Percentiles rank a stretch among this genome's conserved stretches.
phyloP scores from a whole-genome alignment of 176 grass and related monocot genomes.

The Cenchrus americanus region DNA sequence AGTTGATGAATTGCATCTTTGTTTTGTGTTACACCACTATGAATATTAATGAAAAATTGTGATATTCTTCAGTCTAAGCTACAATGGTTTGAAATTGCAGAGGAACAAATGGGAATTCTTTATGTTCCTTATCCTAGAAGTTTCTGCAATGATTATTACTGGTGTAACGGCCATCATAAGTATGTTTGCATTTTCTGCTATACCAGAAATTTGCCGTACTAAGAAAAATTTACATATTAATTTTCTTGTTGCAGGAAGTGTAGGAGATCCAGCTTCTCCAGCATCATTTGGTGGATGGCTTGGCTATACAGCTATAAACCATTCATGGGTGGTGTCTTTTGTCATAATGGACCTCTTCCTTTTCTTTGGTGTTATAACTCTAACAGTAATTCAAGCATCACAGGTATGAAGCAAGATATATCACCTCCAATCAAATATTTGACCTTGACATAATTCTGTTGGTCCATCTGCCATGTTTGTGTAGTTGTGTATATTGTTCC shows the following conservation, averaged over 20 bases:
- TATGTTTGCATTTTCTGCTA: conserved; percentile 51
- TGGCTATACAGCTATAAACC: conserved; percentile 68
- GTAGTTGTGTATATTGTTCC: neutral
- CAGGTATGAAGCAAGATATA: conserved; percentile 57
- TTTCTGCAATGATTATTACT: conserved; percentile 97
- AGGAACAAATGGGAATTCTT: conserved; percentile 99
- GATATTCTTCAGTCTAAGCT: conserved; percentile 21
- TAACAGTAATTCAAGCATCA: conserved; percentile 90
- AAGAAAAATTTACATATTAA: conserved; percentile 13
- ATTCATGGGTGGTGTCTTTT: conserved; percentile 89
- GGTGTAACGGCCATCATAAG: conserved; percentile 74
- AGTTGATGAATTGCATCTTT: neutral
- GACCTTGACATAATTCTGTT: conserved; percentile 2
- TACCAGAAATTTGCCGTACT: conserved; percentile 10
- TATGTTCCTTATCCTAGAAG: conserved; percentile 93
- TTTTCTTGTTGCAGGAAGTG: conserved; percentile 58
- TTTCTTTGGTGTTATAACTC: conserved; percentile 85
- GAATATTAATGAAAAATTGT: conserved; percentile 13
- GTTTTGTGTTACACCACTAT: conserved; percentile 16
- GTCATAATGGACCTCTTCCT: conserved; percentile 79
- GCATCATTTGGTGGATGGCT: conserved; percentile 89
- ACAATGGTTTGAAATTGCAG: conserved; percentile 58
- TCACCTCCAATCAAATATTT: conserved; percentile 8
- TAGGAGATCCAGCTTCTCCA: conserved; percentile 74
- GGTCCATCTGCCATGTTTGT: neutral